These are phyloP conservation scores for Peniophora sp. DNA, from an alignment of 1,284 basidiomycete species.

Conservation along the genomic window DNA sequence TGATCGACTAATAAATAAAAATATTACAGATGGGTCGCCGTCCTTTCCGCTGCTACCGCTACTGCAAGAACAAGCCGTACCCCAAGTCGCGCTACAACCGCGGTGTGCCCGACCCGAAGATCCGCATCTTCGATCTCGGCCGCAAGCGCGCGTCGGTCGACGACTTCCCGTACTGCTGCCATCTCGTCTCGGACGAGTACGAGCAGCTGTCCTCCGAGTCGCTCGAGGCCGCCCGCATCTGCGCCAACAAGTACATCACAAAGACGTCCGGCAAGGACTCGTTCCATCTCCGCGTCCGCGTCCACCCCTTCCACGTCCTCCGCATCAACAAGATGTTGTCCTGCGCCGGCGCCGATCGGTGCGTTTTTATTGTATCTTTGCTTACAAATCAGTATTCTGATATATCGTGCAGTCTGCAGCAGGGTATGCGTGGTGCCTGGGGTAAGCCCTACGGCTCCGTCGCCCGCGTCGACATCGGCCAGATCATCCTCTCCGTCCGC, in stretches of 20 bases:
- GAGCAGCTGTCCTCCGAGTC: conserved; percentile 96
- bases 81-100: conserved; percentile 96
- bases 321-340: conserved; percentile 99
- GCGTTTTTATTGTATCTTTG: conserved; percentile 16
- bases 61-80: conserved; percentile 98
- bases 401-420: conserved; percentile 66
- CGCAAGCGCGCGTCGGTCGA: conserved; percentile 94
- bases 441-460: conserved; percentile 97
- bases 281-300: conserved; percentile 96
- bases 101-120: conserved; percentile 95
- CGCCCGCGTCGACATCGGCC: conserved; percentile 94
- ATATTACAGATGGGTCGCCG: conserved; percentile 77
- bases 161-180: conserved; percentile 96
- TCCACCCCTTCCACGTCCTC: conserved; percentile 98
- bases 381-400: neutral
- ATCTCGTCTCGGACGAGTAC: conserved; percentile 97
- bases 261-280: conserved; percentile 98
- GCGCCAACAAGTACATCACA: conserved; percentile 99
- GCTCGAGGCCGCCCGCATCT: conserved; percentile 97
- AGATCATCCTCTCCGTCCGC: conserved; percentile 94
- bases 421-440: conserved; percentile 99
- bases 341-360: conserved; percentile 97
- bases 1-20: no score
- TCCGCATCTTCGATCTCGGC: conserved; percentile 91
- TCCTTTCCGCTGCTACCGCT: conserved; percentile 93